Evolutionary conservation across 108 stramenopile species (phyloP).

Genomic region (Cyclotella cryptica): DNA sequence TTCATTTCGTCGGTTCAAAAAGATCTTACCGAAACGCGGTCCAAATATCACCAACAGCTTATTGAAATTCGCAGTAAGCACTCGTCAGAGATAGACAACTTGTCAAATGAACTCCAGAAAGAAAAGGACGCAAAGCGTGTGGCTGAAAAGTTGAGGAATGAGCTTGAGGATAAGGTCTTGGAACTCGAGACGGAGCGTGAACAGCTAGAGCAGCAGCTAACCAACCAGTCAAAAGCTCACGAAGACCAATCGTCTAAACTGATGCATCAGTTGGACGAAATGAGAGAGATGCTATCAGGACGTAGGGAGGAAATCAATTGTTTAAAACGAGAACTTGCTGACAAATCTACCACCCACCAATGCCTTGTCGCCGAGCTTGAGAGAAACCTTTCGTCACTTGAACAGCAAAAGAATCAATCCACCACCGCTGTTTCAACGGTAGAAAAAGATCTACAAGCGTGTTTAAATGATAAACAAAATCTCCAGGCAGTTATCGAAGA

Average conservation of each 20-base stretch:
- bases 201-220: constrained; percentile 26
- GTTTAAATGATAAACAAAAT: constrained; percentile 24
- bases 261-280: constrained; percentile 25
- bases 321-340: constrained; percentile 24
- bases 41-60: constrained; percentile 38
- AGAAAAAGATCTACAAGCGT: constrained; percentile 16
- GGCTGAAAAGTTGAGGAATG: constrained; percentile 23
- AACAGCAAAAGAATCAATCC: constrained; percentile 23
- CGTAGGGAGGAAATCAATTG: constrained; percentile 11
- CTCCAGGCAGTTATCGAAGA: constrained; percentile 27
- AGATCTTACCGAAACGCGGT: constrained; percentile 36
- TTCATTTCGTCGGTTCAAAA: constrained; percentile 45
- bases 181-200: constrained; percentile 17
- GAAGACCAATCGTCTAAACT: neutral
- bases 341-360: constrained; percentile 14
- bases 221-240: constrained; percentile 24
- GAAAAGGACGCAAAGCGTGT: constrained; percentile 25
- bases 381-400: constrained; percentile 8
- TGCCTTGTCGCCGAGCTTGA: constrained; percentile 10
- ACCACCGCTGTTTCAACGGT: constrained; percentile 18
- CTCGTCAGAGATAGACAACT: constrained; percentile 22
- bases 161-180: constrained; percentile 32
- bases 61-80: constrained; percentile 31
- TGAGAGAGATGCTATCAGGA: constrained; percentile 20
- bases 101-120: constrained; percentile 21